A percentile compares a stretch with the other conserved stretches of the same genome.
Conservation (phyloP, 2,329 filamentous ascomycete genomes). For the Aspergillus intermedius region DNA sequence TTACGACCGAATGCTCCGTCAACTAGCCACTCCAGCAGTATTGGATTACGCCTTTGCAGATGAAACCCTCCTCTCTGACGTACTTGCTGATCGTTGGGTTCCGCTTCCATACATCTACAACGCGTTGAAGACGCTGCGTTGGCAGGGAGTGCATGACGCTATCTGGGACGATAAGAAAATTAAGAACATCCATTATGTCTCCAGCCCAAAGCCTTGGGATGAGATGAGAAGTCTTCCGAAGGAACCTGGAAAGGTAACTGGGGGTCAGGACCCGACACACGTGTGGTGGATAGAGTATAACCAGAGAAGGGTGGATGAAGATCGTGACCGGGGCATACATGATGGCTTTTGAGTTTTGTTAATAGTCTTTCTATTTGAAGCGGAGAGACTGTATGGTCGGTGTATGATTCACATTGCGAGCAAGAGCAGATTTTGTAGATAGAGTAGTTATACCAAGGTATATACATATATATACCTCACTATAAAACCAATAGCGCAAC, state of each 20-base stretch:
- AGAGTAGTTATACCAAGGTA: no score
- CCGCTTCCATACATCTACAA: conserved; percentile 56
- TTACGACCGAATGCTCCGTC: conserved; percentile 27
- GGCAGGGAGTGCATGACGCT: conserved; percentile 23
- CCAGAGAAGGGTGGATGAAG: no score
- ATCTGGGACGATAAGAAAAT: conserved; percentile 10
- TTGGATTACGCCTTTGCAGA: not conserved
- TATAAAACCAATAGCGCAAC: conserved; percentile 15
- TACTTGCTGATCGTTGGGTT: conserved; percentile 52
- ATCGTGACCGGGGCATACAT: no score
- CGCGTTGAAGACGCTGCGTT: conserved; percentile 51
- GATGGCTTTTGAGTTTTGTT: no score
- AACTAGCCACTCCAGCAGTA: no score
- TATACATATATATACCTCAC: conserved; percentile 12
- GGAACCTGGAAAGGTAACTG: conserved; percentile 10
- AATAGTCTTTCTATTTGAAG: not conserved
- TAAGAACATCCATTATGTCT: conserved; percentile 11
- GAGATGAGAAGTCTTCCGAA: conserved; percentile 5
- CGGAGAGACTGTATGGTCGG: not conserved
- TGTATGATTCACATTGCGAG: no score
- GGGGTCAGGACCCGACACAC: no score
- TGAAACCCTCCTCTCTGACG: conserved; percentile 37
- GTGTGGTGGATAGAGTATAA: no score
- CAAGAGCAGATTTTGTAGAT: no score
- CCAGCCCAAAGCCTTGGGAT: conserved; percentile 12